These are phyloP conservation scores for Nevesoporus exiguus DNA, from an alignment of 768 basidiomycete species.

Conservation along the genomic window DNA sequence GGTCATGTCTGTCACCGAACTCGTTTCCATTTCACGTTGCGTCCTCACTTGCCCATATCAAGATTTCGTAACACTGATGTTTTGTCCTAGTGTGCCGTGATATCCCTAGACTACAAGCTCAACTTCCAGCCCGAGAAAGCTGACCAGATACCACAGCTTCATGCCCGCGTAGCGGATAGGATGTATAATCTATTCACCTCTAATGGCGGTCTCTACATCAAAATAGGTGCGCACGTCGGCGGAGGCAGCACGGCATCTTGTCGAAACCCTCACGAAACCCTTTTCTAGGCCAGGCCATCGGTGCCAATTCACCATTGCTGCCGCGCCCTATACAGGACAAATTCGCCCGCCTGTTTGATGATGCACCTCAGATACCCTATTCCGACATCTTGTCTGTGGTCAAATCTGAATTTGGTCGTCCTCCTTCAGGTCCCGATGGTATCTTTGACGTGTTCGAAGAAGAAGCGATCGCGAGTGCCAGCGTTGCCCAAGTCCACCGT, in stretches of 20 bases:
- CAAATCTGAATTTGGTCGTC: constrained; percentile 60
- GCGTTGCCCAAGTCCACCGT: constrained; percentile 89
- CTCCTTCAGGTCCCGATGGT: constrained; percentile 63
- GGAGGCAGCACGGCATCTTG: neutral
- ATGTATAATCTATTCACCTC: constrained; percentile 72
- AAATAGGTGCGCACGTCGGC: constrained; percentile 51
- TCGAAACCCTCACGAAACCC: neutral
- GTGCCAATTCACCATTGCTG: constrained; percentile 80
- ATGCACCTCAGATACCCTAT: constrained; percentile 83
- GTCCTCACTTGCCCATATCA: neutral
- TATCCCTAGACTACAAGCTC: constrained; percentile 81
- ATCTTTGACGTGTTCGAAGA: constrained; percentile 79
- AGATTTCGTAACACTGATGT: constrained; percentile 1
- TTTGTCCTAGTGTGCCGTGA: constrained; percentile 52
- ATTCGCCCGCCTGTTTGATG: constrained; percentile 82
- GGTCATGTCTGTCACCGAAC: neutral
- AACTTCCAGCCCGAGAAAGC: constrained; percentile 77
- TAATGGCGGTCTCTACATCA: constrained; percentile 86
- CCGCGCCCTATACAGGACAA: constrained; percentile 81
- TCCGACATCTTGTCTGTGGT: constrained; percentile 66
- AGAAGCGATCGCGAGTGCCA: constrained; percentile 78
- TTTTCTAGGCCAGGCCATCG: constrained; percentile 64
- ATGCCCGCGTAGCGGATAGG: constrained; percentile 79
- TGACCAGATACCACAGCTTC: constrained; percentile 72
- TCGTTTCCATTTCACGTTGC: neutral